Conservation (phyloP, 1,284 basidiomycete species). For the Irpex sp. region DNA sequence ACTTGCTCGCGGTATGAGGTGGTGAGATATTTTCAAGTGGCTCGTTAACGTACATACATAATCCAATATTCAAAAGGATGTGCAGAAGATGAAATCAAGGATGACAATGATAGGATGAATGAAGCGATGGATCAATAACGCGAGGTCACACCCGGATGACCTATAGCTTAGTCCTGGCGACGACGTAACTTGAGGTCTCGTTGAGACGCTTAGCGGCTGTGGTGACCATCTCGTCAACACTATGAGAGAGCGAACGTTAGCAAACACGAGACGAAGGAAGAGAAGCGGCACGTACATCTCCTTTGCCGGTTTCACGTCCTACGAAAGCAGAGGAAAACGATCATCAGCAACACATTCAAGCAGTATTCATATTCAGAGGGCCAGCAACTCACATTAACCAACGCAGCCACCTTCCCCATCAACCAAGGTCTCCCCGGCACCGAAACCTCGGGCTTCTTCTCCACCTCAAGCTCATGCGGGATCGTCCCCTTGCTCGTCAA, state of each 20-base stretch:
- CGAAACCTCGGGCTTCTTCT: slow-evolving; percentile 65
- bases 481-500: slow-evolving; percentile 67
- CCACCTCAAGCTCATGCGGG: slow-evolving; percentile 73
- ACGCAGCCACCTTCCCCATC: slow-evolving; percentile 85
- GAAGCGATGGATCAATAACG: too few species aligned
- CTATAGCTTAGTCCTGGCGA: slow-evolving; percentile 37
- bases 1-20: too few species aligned
- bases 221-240: slow-evolving; percentile 68
- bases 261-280: not conserved
- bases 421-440: slow-evolving; percentile 63
- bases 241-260: slow-evolving; percentile 18
- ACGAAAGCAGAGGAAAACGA: slow-evolving; percentile 6
- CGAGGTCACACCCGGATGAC: too few species aligned
- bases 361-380: not conserved
- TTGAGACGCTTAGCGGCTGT: slow-evolving; percentile 49
- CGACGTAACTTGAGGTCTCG: slow-evolving; percentile 31
- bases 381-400: slow-evolving; percentile 52
- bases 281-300: slow-evolving; percentile 54
- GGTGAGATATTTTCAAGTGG: too few species aligned
- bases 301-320: slow-evolving; percentile 79
- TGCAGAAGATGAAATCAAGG: too few species aligned
- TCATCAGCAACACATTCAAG: not conserved
- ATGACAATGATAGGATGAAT: too few species aligned
- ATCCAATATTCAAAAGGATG: too few species aligned
- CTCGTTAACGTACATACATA: too few species aligned